Percentiles rank a stretch among this genome's conserved stretches.
phyloP scores from a whole-genome alignment of 176 grass and related monocot genomes.

The Lolium multiflorum region DNA sequence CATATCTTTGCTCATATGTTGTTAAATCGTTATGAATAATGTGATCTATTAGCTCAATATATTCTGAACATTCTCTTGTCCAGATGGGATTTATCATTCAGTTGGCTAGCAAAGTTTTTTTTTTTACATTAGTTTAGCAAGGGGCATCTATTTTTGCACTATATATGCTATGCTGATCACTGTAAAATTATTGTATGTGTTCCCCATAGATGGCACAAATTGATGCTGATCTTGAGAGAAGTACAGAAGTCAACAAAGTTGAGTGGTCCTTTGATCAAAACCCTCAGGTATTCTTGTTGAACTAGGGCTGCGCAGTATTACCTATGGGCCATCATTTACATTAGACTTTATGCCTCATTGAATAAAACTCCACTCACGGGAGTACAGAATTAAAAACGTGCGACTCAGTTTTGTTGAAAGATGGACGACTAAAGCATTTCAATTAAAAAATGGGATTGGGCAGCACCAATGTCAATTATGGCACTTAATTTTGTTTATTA shows the following conservation, averaged over 20 bases:
- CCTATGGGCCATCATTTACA: not conserved
- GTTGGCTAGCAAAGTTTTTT: slow-evolving; percentile 7
- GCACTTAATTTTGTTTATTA: slow-evolving; percentile 3
- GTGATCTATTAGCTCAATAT: not conserved
- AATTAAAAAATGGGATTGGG: not conserved
- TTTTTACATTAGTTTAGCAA: not conserved
- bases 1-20: not conserved
- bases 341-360: not conserved
- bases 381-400: not conserved
- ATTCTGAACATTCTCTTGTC: slow-evolving; percentile 12
- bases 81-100: slow-evolving; percentile 18
- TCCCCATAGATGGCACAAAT: slow-evolving; percentile 53
- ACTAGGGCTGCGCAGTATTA: slow-evolving; percentile 10
- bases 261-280: slow-evolving; percentile 71
- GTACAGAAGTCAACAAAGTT: slow-evolving; percentile 78
- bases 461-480: not conserved
- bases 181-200: not conserved
- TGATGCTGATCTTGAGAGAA: slow-evolving; percentile 55
- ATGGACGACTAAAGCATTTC: not conserved
- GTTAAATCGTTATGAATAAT: slow-evolving; percentile 2
- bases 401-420: not conserved
- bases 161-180: not conserved
- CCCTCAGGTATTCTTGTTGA: slow-evolving; percentile 60
- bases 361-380: slow-evolving; percentile 2
- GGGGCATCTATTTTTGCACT: not conserved